These are phyloP conservation scores for Iris pallida DNA, from an alignment of 116 monocot genomes.

Conservation along the genomic window DNA sequence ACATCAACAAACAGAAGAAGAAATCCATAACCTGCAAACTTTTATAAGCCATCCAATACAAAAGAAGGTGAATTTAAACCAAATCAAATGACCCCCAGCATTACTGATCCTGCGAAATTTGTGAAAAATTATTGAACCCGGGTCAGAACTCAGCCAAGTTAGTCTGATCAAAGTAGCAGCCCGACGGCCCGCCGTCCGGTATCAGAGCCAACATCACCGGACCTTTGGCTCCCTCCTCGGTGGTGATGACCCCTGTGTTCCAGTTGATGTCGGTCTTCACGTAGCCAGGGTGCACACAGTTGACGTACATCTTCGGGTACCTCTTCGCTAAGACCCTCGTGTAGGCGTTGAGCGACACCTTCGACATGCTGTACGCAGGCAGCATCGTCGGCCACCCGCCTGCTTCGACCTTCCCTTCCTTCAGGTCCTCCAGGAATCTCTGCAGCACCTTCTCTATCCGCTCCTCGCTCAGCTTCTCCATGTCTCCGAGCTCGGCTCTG, in stretches of 20 bases:
- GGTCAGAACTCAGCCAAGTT: slow-evolving; percentile 23
- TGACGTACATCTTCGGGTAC: slow-evolving; percentile 45
- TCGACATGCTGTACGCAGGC: slow-evolving; percentile 70
- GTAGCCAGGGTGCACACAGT: slow-evolving; percentile 69
- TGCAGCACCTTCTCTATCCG: slow-evolving; percentile 40
- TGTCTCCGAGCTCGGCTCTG: slow-evolving; percentile 30
- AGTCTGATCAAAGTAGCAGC: slow-evolving; percentile 57
- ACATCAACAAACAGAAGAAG: too few relatives aligned
- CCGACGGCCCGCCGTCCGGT: slow-evolving; percentile 31
- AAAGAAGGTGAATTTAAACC: too few relatives aligned
- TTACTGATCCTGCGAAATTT: too few relatives aligned
- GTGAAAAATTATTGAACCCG: background rate
- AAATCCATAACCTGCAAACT: too few relatives aligned
- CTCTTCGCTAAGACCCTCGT: slow-evolving; percentile 55
- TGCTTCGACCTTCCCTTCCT: slow-evolving; percentile 34
- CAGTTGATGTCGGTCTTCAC: slow-evolving; percentile 65
- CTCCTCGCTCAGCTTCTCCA: slow-evolving; percentile 32
- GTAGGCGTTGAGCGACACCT: slow-evolving; percentile 56
- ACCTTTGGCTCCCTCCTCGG: slow-evolving; percentile 54
- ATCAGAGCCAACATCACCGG: slow-evolving; percentile 49
- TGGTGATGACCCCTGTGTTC: slow-evolving; percentile 37
- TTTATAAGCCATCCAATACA: too few relatives aligned
- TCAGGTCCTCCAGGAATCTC: slow-evolving; percentile 51
- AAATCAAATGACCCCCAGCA: too few relatives aligned
- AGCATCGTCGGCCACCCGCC: slow-evolving; percentile 59